These are phyloP conservation scores for Dictyostelium intermedium DNA, from an alignment of 78 protist species.

Conservation along the genomic window DNA sequence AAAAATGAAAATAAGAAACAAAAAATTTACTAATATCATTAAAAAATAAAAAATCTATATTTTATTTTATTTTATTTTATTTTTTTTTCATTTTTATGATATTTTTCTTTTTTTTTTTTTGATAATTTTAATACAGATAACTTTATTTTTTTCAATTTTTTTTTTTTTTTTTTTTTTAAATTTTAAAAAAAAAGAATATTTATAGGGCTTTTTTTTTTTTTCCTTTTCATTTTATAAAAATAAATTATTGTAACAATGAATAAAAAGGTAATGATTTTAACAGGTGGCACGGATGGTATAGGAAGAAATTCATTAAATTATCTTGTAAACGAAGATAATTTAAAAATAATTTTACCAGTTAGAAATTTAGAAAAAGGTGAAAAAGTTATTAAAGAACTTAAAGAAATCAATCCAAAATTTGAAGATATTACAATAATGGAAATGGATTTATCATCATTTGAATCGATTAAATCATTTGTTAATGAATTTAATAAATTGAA, in stretches of 20 bases:
- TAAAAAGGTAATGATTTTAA: background rate
- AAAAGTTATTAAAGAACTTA: constrained; percentile 4
- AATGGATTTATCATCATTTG: constrained; percentile 28
- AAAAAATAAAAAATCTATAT: no score
- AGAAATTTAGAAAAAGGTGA: constrained; percentile 5
- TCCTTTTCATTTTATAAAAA: background rate
- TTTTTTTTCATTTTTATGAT: no score
- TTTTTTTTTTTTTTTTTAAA: no score
- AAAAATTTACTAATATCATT: no score
- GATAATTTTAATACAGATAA: background rate
- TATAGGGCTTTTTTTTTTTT: no score
- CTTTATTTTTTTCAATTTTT: background rate
- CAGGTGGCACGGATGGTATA: constrained; percentile 44
- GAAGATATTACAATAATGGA: background rate
- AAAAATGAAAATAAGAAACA: no score
- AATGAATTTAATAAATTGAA: constrained; percentile 1
- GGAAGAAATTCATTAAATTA: constrained; percentile 18
- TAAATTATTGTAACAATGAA: background rate
- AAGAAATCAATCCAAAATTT: background rate
- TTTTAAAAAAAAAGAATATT: no score
- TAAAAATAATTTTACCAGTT: background rate
- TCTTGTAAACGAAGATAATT: background rate
- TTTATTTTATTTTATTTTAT: no score
- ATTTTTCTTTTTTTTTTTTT: no score
- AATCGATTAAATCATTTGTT: constrained; percentile 49